Evolutionary conservation across 2,329 filamentous ascomycete species (phyloP), one percentile per base, ranked within the genome.

Genomic region (Clarireedia homoeocarpa): DNA sequence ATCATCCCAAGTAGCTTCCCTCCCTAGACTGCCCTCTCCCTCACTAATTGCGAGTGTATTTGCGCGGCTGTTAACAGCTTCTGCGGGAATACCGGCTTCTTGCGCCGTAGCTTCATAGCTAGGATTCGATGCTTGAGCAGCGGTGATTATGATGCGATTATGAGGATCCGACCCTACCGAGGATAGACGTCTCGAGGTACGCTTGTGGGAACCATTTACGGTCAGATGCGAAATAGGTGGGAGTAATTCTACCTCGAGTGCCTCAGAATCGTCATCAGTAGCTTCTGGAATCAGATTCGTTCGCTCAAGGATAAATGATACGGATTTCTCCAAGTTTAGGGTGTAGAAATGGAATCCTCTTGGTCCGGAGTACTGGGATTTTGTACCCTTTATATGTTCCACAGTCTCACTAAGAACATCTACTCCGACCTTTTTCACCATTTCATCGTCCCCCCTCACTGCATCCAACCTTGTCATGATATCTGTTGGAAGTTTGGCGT

Each of bases 1-100:
- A 68, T 99, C 94, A 67, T 99, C 94, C 94, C 94, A 99, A 0
- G 94, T 99, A 36, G 94, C 94, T 76, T 97, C 92, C 50, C 94
- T 82, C 10, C 92, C 94, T 6, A 96, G 77, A 3, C 88, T 81
- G 24, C 92, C 94, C 67, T 96, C 88, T 5, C 94, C 92, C 73
- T 97, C 92, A 0, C 91, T 96, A 57, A 96, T 96, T 27, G 91
- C 90, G 9, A 97, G 80, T 0, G 90, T 94, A 70, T 91, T 92
- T 56, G 86, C 86, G 52, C 91, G 82, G 20, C 83, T 84, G 69
- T 92, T 91, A 66, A 92, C 78, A 53, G 80, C 82, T 63, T 84
- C 84, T 2, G 81, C 81, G 1, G 84, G 89, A n/a, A 91, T 74
- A 17, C 86, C 88, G 5, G 89, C 90, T 67, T 94, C 89, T 39